Evolutionary conservation across 495 filamentous ascomycete genomes (phyloP), one percentile per base, ranked within the genome.

Genomic region (Hypoxylon trugodes): DNA sequence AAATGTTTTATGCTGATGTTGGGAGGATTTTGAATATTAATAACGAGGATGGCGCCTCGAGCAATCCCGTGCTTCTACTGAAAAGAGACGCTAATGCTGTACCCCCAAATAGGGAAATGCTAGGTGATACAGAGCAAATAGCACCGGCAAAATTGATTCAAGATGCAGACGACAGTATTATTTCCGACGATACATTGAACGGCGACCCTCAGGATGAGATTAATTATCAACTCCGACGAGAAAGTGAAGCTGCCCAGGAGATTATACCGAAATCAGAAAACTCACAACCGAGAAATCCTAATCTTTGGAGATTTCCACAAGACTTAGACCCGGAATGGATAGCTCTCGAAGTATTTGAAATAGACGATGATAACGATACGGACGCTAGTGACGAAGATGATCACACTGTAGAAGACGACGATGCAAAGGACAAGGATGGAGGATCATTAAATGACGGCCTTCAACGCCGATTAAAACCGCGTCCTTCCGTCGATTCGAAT

Each of bases 1-100:
- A 96, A 66, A 95, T 99, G 19, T 98, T 99, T 74, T 99, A 98
- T 65, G 94, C 95, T 10, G 92, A 97, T 65, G 97, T 95, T 3
- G 93, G 96, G 19, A 90, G 90, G 70, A 93, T 99, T 13, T 83
- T 99, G 28, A 96, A 96, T 55, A 97, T 98, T 55, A 88, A 87
- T 28, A 85, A 82, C 32, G 86, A 91, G 25, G 87, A 86, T 3
- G 81, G 83, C 6, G 90, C 92, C 63, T 86, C 86, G 4, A 96
- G 91, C 66, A 96, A 88, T 59, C 93, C 96, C 0, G 87, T 98
- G 0, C 79, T 99, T 6, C 76, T 99, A 0, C 74, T 99, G 22
- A 97, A 96, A 68, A 82, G 96, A 67, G 92, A 98, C 68, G 58
- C 86, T 4, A 87, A 90, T 62, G 92, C 93, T 35, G 69, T 84